phyloP scores from a whole-genome alignment of 176 grass and related monocot genomes.

The Triticum monococcum region DNA sequence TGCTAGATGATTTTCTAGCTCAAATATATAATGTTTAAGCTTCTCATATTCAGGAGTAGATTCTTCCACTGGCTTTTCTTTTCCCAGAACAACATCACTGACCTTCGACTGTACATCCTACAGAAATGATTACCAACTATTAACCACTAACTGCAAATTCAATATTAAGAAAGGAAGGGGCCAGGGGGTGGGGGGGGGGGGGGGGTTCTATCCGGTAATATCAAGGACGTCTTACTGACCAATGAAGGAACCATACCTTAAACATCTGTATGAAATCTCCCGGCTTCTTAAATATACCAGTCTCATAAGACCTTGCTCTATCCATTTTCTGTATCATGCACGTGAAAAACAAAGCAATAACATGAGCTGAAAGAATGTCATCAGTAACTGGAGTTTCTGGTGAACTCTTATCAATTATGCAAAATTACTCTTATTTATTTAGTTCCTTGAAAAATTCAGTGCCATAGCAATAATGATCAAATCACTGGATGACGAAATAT shows the following conservation, averaged over 20 bases:
- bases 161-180: neutral
- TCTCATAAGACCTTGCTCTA: constrained; percentile 81
- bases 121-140: neutral
- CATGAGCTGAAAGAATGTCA: constrained; percentile 16
- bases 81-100: constrained; percentile 93
- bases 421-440: neutral
- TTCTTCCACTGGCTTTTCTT: constrained; percentile 98
- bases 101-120: constrained; percentile 95
- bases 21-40: constrained; percentile 94
- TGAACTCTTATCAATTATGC: neutral
- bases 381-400: neutral
- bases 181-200: too few species aligned
- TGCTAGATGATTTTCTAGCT: constrained; percentile 89
- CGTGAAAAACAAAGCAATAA: constrained; percentile 22
- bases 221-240: constrained; percentile 4
- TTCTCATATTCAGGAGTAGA: constrained; percentile 97
- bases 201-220: neutral
- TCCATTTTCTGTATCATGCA: constrained; percentile 83
- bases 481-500: neutral
- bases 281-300: constrained; percentile 89
- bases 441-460: neutral
- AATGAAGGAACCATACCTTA: constrained; percentile 66
- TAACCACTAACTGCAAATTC: neutral
- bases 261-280: constrained; percentile 94
- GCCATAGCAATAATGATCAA: constrained; percentile 7